A percentile compares a stretch with the other conserved stretches of the same genome.
These are phyloP conservation scores for Leptographium lundbergii DNA, from an alignment of 2,329 filamentous ascomycete genomes.

Conservation along the genomic window DNA sequence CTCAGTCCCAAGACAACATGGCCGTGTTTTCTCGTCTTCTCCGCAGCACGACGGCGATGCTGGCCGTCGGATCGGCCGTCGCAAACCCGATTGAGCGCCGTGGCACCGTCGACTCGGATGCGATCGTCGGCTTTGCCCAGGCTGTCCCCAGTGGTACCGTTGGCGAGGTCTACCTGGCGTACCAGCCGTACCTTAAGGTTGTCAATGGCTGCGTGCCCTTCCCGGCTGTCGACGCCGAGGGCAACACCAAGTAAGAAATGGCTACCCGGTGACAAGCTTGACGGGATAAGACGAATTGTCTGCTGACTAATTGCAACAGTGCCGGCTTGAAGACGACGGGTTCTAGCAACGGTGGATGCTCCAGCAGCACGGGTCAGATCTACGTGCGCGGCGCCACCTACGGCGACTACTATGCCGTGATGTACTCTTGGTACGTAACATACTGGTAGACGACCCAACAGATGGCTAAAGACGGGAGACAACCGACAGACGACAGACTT, in stretches of 20 bases:
- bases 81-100: slow-evolving; percentile 12
- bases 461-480: too few species aligned
- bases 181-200: slow-evolving; percentile 42
- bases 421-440: slow-evolving; percentile 24
- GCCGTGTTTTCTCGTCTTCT: slow-evolving; percentile 6
- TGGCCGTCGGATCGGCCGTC: not conserved
- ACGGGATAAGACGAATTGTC: too few species aligned
- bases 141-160: slow-evolving; percentile 32
- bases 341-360: slow-evolving; percentile 19
- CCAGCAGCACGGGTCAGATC: slow-evolving; percentile 22
- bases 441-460: not conserved
- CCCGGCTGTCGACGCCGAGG: slow-evolving; percentile 44
- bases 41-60: not conserved
- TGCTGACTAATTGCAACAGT: slow-evolving; percentile 9
- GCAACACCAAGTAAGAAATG: slow-evolving; percentile 38
- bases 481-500: not conserved
- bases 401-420: slow-evolving; percentile 21
- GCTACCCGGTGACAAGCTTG: not conserved
- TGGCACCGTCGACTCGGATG: slow-evolving; percentile 17
- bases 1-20: not conserved
- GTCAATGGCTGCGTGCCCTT: slow-evolving; percentile 50
- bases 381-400: slow-evolving; percentile 21
- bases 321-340: slow-evolving; percentile 23
- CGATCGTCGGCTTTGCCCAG: slow-evolving; percentile 38
- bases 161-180: slow-evolving; percentile 38